Evolutionary conservation across 2,329 filamentous ascomycete species (phyloP), one percentile per base, ranked within the genome.

Genomic region (Hypomyces rosellus): DNA sequence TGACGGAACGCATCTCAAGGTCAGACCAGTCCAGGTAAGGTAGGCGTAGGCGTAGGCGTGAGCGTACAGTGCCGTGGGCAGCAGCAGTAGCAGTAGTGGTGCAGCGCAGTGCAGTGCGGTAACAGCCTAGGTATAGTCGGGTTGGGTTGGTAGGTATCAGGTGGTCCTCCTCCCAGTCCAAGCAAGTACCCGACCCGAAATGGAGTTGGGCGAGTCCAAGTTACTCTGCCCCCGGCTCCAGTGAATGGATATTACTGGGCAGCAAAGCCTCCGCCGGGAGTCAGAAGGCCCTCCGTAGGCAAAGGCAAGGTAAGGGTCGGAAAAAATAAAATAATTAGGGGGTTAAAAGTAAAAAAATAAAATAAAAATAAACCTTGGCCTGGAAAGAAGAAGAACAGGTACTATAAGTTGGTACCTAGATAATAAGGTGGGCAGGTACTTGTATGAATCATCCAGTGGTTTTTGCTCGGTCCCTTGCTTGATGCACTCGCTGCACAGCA

Each of bases 1-100:
- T 50, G 34, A 37, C 48, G 25, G 51, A 50, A 45, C 51, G 51
- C 51, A 53, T 53, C 51, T 45, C 45, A 42, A 18, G 39, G 16
- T 16, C 12, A 33, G 30, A 13, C 37, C 37, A 30, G 25, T 30
- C 25, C 25, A 30, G 25, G 25, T 30, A 30, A 30, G 25, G 30
- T n/a, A 13, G 37, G 48, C 18, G 13, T 50, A 7, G n/a, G n/a
- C n/a, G n/a, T n/a, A n/a, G n/a, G n/a, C n/a, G n/a, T n/a, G n/a
- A n/a, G n/a, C n/a, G 6, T 30, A 30, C 25, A 30, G 36, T 38
- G 36, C 14, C 5, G 36, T n/a, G 14, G 3, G 16, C 36, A 37
- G n/a, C 34, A 15, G 34, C 34, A 15, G 34, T 5, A 15, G 34
- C 34, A 15, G 34, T 5, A 15, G 34, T 37, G 36, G 36, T 38